Evolutionary conservation across 2,329 filamentous ascomycete species (phyloP), one percentile per base, ranked within the genome.

Genomic region (Fusarium liriodendri): DNA sequence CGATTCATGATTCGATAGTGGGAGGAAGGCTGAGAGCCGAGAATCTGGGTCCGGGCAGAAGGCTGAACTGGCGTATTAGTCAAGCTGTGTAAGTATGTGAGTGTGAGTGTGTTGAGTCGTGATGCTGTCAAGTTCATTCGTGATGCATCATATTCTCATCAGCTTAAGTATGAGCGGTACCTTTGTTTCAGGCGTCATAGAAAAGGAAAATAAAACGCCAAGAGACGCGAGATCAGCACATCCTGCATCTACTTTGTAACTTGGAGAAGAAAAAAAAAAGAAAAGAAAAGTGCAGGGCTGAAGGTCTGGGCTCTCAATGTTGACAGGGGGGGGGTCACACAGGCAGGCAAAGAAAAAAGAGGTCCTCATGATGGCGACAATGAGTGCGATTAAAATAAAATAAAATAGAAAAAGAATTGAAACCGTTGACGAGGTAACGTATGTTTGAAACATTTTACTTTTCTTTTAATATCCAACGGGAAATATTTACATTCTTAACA

Each of bases 401-500:
- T 5, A 37, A 16, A 57, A 37, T 29, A 9, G 29, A 55, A 38
- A 47, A 18, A 13, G 22, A 50, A 18, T 10, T 29, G 18, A 35
- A 13, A 52, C 25, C 11, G 71, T 71, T 74, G 71, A 38, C 71
- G 58, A 63, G 71, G 70, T 35, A 58, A 73, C 33, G 11, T 5
- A 2, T 22, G 37, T 20, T 40, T 40, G 9, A 47, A 25, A 47
- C 5, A 25, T 13, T 25, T 20, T 25, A 22, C 40, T 25, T 11
- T 42, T 20, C 18, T n/a, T 42, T 40, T 40, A 40, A 40, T 50
- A 38, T 52, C 20, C 20, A 40, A 61, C 64, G 40, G 45, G 45
- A 29, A 32, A 52, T 27, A 52, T 27, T 52, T 29, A 27, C 71
- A 73, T 73, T 73, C 71, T 73, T 73, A 11, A 2, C n/a, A 64